Evolutionary conservation across 768 basidiomycete species (phyloP).

Genomic region (Hypholoma fasciculare): DNA sequence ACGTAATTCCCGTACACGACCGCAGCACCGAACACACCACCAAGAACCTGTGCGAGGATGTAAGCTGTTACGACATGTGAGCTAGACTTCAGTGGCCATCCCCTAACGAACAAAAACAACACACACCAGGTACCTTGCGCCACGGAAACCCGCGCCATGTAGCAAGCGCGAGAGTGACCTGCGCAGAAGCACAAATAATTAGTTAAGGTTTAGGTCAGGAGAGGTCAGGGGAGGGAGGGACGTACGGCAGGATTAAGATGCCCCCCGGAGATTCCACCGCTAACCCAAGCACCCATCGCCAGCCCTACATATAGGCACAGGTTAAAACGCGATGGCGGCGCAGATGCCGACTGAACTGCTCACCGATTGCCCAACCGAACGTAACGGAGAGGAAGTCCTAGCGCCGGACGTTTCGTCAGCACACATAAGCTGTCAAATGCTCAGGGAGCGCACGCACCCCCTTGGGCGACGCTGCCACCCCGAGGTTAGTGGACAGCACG

Average conservation of each 20-base stretch:
- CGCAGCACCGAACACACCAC: slow-evolving; percentile 59
- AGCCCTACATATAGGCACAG: slow-evolving; percentile 18
- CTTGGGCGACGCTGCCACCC: slow-evolving; percentile 47
- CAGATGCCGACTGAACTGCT: no score
- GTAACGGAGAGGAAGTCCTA: slow-evolving; percentile 50
- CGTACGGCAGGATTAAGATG: slow-evolving; percentile 73
- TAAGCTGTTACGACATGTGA: slow-evolving; percentile 13
- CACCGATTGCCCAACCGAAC: slow-evolving; percentile 59
- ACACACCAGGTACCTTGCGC: slow-evolving; percentile 66
- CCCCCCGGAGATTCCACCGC: slow-evolving; percentile 68
- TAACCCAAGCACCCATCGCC: slow-evolving; percentile 68
- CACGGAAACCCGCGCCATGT: slow-evolving; percentile 74
- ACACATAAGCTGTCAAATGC: no score
- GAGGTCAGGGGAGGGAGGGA: slow-evolving; percentile 1
- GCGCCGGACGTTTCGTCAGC: no score
- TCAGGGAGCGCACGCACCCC: slow-evolving; percentile 41
- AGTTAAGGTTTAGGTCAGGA: neutral
- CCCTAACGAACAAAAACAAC: neutral
- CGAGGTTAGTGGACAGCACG: slow-evolving; percentile 47
- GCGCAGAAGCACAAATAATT: neutral
- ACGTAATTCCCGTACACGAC: slow-evolving; percentile 65
- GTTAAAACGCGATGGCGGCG: neutral
- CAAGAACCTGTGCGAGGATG: slow-evolving; percentile 55
- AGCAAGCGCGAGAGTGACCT: slow-evolving; percentile 74
- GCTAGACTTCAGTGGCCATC: neutral